A percentile compares a stretch with the other conserved stretches of the same genome.
Conservation (phyloP, 2,329 filamentous ascomycete species). For the Penicillium olsonii region DNA sequence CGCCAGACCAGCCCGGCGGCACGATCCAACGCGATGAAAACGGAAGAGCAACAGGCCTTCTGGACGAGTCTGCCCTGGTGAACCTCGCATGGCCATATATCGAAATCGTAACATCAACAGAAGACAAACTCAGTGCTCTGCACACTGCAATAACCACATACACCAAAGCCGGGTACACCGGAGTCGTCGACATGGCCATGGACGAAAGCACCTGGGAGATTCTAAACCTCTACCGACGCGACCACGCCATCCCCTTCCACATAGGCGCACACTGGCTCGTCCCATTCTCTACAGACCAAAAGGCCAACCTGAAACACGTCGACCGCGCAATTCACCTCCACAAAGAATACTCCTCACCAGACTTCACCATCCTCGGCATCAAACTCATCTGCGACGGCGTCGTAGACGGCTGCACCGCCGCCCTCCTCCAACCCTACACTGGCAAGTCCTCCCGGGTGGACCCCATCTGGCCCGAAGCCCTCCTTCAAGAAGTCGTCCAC, state of each 20-base stretch:
- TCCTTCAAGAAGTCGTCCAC: conserved; percentile 46
- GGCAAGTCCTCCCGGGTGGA: conserved; percentile 43
- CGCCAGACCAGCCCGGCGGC: conserved; percentile 48
- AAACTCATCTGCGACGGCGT: conserved; percentile 55
- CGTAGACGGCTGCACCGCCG: conserved; percentile 54
- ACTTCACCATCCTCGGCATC: conserved; percentile 50
- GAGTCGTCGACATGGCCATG: conserved; percentile 56
- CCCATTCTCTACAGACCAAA: conserved; percentile 41
- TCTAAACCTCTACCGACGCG: conserved; percentile 41
- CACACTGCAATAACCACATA: conserved; percentile 46
- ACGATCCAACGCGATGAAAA: conserved; percentile 48
- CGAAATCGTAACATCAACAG: conserved; percentile 42
- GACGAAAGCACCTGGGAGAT: conserved; percentile 52
- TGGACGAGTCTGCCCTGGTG: conserved; percentile 50
- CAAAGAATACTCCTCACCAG: conserved; percentile 43
- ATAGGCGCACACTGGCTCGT: conserved; percentile 54
- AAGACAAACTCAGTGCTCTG: conserved; percentile 47
- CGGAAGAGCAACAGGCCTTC: conserved; percentile 47
- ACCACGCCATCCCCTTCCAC: conserved; percentile 43
- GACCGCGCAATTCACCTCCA: conserved; percentile 48
- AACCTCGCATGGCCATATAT: conserved; percentile 51
- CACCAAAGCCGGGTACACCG: conserved; percentile 49
- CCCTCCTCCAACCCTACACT: conserved; percentile 49
- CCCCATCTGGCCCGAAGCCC: conserved; percentile 49
- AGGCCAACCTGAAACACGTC: conserved; percentile 45